phyloP scores from a whole-genome alignment of 768 basidiomycete genomes.

The Tricholoma flavovirens region DNA sequence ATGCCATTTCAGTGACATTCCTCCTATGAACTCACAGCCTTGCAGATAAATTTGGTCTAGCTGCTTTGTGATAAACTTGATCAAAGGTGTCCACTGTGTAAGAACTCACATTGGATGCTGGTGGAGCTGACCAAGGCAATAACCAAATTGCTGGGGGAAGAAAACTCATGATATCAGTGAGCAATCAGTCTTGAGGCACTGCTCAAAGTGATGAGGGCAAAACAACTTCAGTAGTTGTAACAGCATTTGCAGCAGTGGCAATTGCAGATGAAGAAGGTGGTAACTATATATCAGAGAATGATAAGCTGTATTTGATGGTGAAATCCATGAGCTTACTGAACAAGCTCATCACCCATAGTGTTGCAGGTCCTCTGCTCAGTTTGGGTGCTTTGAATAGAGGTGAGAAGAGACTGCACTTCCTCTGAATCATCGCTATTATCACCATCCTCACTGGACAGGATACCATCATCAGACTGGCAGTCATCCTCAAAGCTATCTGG shows the following conservation, averaged over 20 bases:
- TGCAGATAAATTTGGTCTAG: no score
- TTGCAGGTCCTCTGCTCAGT: not conserved
- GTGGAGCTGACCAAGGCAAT: not conserved
- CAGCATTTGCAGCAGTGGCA: no score
- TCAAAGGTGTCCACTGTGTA: not conserved
- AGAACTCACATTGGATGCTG: not conserved
- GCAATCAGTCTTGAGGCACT: not conserved
- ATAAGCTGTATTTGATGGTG: not conserved
- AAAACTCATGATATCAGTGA: not conserved
- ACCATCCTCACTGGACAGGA: not conserved
- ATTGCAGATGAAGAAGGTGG: no score
- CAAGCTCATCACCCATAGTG: not conserved
- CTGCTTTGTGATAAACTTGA: no score
- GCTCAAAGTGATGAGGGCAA: no score
- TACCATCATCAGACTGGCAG: not conserved
- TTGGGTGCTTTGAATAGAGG: no score
- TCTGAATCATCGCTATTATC: not conserved
- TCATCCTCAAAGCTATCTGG: no score
- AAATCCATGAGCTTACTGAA: not conserved
- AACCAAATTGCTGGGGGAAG: not conserved
- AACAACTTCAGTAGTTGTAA: no score
- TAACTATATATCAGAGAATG: not conserved
- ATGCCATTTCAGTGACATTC: not conserved
- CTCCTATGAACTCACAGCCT: no score
- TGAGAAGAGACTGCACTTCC: no score